Conservation (phyloP, 345 rosid genomes). For the Gossypium longicalyx region DNA sequence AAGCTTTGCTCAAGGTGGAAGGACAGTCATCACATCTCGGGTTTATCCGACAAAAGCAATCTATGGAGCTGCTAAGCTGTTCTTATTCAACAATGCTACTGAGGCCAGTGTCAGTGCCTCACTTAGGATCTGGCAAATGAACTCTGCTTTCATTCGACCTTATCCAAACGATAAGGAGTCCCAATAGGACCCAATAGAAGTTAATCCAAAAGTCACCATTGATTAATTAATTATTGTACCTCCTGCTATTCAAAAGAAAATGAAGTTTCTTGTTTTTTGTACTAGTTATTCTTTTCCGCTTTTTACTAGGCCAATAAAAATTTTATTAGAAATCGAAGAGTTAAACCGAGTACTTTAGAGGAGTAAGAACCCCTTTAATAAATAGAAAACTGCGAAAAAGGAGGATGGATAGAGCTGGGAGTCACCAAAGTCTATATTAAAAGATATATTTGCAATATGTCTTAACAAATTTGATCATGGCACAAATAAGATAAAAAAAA, state of each 20-base stretch:
- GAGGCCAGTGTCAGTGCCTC: conserved; percentile 42
- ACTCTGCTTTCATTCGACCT: conserved; percentile 59
- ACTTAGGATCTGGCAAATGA: conserved; percentile 63
- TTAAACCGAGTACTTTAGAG: too few relatives aligned
- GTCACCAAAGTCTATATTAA: too few relatives aligned
- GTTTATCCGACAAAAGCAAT: conserved; percentile 77
- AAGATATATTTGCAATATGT: too few relatives aligned
- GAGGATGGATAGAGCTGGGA: too few relatives aligned
- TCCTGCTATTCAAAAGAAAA: not conserved
- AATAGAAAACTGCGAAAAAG: too few relatives aligned
- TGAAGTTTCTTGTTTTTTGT: not conserved
- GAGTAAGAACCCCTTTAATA: too few relatives aligned
- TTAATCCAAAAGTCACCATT: not conserved
- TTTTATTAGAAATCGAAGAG: not conserved
- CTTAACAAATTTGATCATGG: too few relatives aligned
- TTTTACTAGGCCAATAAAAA: not conserved
- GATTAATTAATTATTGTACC: not conserved
- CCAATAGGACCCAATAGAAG: not conserved
- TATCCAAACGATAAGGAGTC: conserved; percentile 20
- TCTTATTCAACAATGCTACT: conserved; percentile 77
- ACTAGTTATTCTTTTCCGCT: not conserved
- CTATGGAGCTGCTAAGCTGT: conserved; percentile 56
- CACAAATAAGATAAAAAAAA: too few relatives aligned
- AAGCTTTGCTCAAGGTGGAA: conserved; percentile 81
- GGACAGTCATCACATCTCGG: conserved; percentile 58